Evolutionary conservation across 2,329 filamentous ascomycete genomes (phyloP).

Genomic region (Fusarium avenaceum): DNA sequence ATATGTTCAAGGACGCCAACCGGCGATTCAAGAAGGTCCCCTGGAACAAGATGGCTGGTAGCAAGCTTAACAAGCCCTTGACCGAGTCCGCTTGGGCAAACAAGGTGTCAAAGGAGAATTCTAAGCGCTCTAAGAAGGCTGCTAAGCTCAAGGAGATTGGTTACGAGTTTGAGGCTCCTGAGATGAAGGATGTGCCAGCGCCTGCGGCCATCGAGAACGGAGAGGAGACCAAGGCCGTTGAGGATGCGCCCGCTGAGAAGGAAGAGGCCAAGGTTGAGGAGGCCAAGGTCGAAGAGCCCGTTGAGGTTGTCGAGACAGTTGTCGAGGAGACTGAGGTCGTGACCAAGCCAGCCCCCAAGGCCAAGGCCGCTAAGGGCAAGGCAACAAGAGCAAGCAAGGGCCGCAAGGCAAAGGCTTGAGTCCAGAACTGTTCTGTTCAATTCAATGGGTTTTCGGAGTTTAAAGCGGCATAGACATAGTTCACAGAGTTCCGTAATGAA

Average conservation of each 20-base stretch:
- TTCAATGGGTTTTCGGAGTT: constrained; percentile 42
- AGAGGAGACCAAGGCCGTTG: constrained; percentile 54
- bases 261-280: constrained; percentile 45
- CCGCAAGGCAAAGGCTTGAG: constrained; percentile 56
- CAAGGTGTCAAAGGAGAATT: constrained; percentile 79
- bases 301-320: constrained; percentile 42
- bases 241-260: constrained; percentile 56
- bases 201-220: constrained; percentile 57
- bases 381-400: constrained; percentile 50
- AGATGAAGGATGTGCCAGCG: constrained; percentile 70
- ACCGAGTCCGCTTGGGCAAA: constrained; percentile 83
- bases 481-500: constrained; percentile 49
- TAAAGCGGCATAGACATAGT: constrained; percentile 48
- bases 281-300: constrained; percentile 42
- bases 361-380: constrained; percentile 52
- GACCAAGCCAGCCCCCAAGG: constrained; percentile 47
- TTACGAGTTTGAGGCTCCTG: constrained; percentile 84
- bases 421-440: constrained; percentile 36
- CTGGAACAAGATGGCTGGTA: constrained; percentile 86
- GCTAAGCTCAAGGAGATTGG: constrained; percentile 83
- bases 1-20: constrained; percentile 92
- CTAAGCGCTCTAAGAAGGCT: constrained; percentile 75
- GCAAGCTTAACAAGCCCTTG: constrained; percentile 78
- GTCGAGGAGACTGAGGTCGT: constrained; percentile 46
- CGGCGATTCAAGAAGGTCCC: constrained; percentile 90